Base-by-base conservation (phyloP, 2,329 filamentous ascomycete species). In the Fusarium sp. region DNA sequence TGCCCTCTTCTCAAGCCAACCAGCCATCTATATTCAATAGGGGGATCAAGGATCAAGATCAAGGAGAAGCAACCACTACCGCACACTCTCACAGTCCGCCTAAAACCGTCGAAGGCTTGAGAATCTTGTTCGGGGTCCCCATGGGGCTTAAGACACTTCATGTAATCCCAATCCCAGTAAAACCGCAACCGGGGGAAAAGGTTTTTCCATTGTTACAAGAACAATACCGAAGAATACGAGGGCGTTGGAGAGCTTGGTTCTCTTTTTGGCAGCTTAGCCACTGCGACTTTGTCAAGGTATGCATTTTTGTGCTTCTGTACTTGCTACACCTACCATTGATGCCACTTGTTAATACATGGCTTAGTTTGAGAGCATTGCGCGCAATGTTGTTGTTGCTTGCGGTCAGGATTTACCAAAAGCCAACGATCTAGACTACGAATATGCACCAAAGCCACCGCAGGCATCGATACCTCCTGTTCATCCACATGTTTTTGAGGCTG, bases 211-310 rank as follows among this genome's bases (percentile, higher is more conserved):
- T 43, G 11, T 5, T 57, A n/a, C 55, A 57, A 20, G 10, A n/a
- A 9, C 44, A 61, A 37, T 50, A 57, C 14, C 50, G 11, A n/a
- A 57, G 20, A 40, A 33, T 50, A 11, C 52, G 57, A 26, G 57
- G 57, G 5, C 24, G 19, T 6, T 45, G 15, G 19, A 61, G 45
- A 26, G 30, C 37, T 26, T 57, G 53, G 35, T 39, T 61, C 7
- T 61, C 52, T 30, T 61, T 61, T 30, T 61, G 57, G 53, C 57
- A 61, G 46, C 53, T 57, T 4, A 61, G 45, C 13, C 44, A 61
- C 19, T 61, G 57, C 17, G 50, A 61, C 32, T 61, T 61, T n/a
- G 53, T 61, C 13, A 61, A 57, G 53, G 57, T 61, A 24, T 3
- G 19, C 20, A 11, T 26, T 35, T 35, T 35, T 35, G 32, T 35